phyloP scores from a whole-genome alignment of 2,329 filamentous ascomycete genomes.

The Zasmidium angulare region DNA sequence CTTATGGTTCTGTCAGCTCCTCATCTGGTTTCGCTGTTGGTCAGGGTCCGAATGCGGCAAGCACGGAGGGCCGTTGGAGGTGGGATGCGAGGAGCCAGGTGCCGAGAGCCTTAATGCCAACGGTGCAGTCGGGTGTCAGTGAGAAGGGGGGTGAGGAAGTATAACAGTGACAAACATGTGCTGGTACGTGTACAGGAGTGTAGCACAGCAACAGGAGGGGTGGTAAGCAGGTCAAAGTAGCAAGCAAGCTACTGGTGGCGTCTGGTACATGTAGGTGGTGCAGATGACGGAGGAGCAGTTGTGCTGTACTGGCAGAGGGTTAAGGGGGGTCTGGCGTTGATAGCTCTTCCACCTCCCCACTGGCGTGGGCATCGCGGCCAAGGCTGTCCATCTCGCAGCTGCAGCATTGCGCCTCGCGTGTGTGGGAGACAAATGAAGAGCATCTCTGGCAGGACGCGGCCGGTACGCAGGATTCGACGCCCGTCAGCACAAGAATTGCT shows the following conservation, averaged over 20 bases:
- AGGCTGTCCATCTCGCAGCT: background rate
- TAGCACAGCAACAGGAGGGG: background rate
- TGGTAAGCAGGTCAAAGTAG: no score
- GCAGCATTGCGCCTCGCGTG: background rate
- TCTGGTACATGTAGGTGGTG: no score
- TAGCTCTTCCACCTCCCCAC: background rate
- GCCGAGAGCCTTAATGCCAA: background rate
- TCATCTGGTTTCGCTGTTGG: background rate
- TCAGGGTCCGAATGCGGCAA: background rate
- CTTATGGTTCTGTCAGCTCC: background rate
- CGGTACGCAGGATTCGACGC: background rate
- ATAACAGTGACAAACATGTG: no score
- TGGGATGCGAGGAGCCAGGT: background rate
- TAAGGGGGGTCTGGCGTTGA: background rate
- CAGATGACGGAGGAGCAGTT: no score
- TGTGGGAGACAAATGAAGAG: background rate
- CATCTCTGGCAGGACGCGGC: background rate
- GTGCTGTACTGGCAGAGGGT: background rate
- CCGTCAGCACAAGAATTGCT: background rate
- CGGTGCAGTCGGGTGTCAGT: no score
- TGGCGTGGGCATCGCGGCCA: background rate
- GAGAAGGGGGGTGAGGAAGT: no score
- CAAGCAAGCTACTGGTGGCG: constrained; percentile 9
- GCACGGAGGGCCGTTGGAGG: background rate
- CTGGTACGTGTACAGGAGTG: no score